A percentile compares a stretch with the other conserved stretches of the same genome.
These are phyloP conservation scores for Paramecium primaurelia DNA, from an alignment of 73 alveolate species.

Conservation along the genomic window DNA sequence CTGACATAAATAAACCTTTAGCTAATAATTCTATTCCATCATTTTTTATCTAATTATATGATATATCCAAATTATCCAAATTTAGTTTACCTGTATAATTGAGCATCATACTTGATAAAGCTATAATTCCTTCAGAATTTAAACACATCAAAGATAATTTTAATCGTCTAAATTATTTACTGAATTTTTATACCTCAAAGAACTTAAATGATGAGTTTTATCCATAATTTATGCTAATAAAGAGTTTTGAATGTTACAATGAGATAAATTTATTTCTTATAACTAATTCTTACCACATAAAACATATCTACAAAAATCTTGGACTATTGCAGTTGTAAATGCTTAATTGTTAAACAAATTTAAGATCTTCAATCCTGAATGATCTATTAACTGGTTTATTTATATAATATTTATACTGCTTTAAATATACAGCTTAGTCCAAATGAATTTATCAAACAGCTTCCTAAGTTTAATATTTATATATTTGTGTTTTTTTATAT, in stretches of 20 bases:
- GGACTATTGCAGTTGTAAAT: background rate
- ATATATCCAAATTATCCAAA: constrained; percentile 3
- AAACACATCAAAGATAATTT: background rate
- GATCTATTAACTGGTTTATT: background rate
- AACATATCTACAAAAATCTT: constrained; percentile 42
- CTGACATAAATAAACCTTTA: background rate
- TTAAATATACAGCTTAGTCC: background rate
- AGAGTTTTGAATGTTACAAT: background rate
- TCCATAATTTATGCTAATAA: background rate
- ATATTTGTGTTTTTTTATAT: background rate
- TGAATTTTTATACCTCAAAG: background rate
- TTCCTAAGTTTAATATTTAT: background rate
- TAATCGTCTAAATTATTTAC: background rate
- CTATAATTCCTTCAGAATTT: background rate
- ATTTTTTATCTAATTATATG: background rate
- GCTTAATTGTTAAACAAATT: background rate
- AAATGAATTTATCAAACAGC: background rate
- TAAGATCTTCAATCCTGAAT: background rate
- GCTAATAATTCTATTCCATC: background rate
- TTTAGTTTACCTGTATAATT: background rate
- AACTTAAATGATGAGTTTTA: background rate
- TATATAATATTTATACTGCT: background rate
- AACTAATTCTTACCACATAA: background rate
- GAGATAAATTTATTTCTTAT: constrained; percentile 24
- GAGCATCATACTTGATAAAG: background rate